These are phyloP conservation scores for Sphagnurus paluster DNA, from an alignment of 1,284 basidiomycete genomes.

Conservation along the genomic window DNA sequence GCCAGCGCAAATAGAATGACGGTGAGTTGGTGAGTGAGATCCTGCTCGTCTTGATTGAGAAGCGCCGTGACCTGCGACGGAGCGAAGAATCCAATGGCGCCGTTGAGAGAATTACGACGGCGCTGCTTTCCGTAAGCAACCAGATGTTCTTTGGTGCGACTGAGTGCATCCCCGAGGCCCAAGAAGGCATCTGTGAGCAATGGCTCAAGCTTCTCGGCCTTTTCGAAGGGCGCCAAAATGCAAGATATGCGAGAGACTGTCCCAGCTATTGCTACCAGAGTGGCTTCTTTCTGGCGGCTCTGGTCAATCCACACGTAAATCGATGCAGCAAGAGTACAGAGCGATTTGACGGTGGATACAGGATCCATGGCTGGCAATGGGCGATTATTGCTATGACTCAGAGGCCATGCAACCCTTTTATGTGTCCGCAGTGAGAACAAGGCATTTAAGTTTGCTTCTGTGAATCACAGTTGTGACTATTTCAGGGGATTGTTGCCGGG, in stretches of 20 bases:
- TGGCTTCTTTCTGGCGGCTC: slow-evolving; percentile 16
- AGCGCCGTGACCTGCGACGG: slow-evolving; percentile 13
- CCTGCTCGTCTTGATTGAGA: slow-evolving; percentile 19
- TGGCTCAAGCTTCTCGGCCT: slow-evolving; percentile 12
- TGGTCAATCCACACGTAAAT: slow-evolving; percentile 20
- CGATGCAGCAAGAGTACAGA: slow-evolving; percentile 17
- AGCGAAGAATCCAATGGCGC: slow-evolving; percentile 7
- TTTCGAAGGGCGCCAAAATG: slow-evolving; percentile 17
- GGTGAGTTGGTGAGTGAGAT: slow-evolving; percentile 21
- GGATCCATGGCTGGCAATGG: slow-evolving; percentile 15
- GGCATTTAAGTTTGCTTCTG: too few relatives aligned
- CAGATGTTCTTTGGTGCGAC: slow-evolving; percentile 19
- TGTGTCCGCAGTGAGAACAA: too few relatives aligned
- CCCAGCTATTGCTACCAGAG: slow-evolving; percentile 10
- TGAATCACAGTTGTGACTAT: too few relatives aligned
- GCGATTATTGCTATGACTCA: too few relatives aligned
- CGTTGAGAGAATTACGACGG: slow-evolving; percentile 9
- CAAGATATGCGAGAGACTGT: slow-evolving; percentile 16
- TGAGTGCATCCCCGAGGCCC: slow-evolving; percentile 19
- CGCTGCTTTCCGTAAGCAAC: slow-evolving; percentile 9
- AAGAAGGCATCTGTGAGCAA: slow-evolving; percentile 16
- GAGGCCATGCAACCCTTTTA: too few relatives aligned
- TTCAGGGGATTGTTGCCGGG: too few relatives aligned
- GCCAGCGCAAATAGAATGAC: slow-evolving; percentile 19
- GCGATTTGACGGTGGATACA: slow-evolving; percentile 15